Conservation (phyloP, 106 monocot species). For the Dioscorea dumetorum region DNA sequence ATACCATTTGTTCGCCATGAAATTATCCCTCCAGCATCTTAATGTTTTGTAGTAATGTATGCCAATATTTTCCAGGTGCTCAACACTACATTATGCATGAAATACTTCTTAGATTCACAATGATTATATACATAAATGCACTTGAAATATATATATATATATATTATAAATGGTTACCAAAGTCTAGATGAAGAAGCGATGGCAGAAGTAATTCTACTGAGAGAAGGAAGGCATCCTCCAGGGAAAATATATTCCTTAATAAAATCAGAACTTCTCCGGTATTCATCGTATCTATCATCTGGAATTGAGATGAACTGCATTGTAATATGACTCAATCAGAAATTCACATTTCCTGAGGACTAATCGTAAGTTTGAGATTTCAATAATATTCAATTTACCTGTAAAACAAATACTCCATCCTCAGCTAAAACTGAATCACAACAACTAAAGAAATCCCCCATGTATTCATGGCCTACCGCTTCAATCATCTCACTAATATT, state of each 20-base stretch:
- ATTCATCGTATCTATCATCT: slow-evolving; percentile 83
- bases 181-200: slow-evolving; percentile 75
- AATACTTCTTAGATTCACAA: not conserved
- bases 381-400: slow-evolving; percentile 37
- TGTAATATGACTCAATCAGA: too few species aligned
- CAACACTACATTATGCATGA: slow-evolving; percentile 45
- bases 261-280: slow-evolving; percentile 92
- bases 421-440: slow-evolving; percentile 71
- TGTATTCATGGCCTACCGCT: slow-evolving; percentile 93
- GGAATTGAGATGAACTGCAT: slow-evolving; percentile 89
- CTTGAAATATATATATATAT: not conserved
- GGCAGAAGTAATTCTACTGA: slow-evolving; percentile 75
- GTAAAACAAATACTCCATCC: slow-evolving; percentile 83
- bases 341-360: too few species aligned
- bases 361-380: too few species aligned
- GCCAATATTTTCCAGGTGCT: slow-evolving; percentile 93
- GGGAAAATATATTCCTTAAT: slow-evolving; percentile 98
- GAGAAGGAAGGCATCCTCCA: slow-evolving; percentile 85
- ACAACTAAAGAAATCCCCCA: slow-evolving; percentile 89
- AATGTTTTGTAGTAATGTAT: slow-evolving; percentile 83
- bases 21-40: slow-evolving; percentile 69
- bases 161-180: slow-evolving; percentile 32
- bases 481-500: slow-evolving; percentile 84
- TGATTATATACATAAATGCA: too few species aligned
- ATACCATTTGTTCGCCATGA: slow-evolving; percentile 32